Conservation (phyloP, 176 grass and related monocot species). For the Musa acuminata region DNA sequence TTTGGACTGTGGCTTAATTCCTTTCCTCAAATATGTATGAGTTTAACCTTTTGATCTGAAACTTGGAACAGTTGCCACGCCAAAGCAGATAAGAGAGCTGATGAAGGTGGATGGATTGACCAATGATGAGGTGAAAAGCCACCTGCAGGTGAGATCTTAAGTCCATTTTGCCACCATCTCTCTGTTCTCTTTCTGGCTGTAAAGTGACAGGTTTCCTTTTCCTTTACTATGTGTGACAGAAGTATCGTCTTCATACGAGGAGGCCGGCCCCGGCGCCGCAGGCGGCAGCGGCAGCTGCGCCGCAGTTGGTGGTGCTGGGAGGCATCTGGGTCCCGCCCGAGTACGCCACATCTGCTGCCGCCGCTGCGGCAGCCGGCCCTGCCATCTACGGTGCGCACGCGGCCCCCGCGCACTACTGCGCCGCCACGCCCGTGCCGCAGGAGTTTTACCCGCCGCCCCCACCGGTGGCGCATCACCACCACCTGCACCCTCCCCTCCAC, state of each 20-base stretch:
- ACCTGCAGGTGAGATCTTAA: background rate
- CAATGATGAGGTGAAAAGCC: constrained; percentile 20
- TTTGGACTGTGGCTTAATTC: too few relatives aligned
- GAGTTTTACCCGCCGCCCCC: constrained; percentile 50
- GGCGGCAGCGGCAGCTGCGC: constrained; percentile 9
- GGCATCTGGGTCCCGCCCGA: constrained; percentile 40
- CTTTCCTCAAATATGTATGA: too few relatives aligned
- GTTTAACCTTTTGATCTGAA: background rate
- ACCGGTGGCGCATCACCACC: constrained; percentile 39
- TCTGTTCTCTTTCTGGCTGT: background rate
- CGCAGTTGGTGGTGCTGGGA: constrained; percentile 41
- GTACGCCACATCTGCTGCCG: constrained; percentile 24
- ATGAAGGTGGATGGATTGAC: constrained; percentile 21
- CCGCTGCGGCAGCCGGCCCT: constrained; percentile 4
- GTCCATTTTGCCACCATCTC: background rate
- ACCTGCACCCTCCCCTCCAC: constrained; percentile 16
- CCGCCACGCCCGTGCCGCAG: constrained; percentile 33
- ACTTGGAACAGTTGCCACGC: constrained; percentile 10
- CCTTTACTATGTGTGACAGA: constrained; percentile 15
- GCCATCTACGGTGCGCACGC: constrained; percentile 11
- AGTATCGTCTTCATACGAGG: constrained; percentile 44
- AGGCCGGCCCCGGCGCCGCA: constrained; percentile 22
- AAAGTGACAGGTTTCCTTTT: background rate
- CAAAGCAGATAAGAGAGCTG: constrained; percentile 15
- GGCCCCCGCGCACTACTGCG: constrained; percentile 37